These are phyloP conservation scores for Candida piceae DNA, from an alignment of 805 yeast species.

Conservation along the genomic window DNA sequence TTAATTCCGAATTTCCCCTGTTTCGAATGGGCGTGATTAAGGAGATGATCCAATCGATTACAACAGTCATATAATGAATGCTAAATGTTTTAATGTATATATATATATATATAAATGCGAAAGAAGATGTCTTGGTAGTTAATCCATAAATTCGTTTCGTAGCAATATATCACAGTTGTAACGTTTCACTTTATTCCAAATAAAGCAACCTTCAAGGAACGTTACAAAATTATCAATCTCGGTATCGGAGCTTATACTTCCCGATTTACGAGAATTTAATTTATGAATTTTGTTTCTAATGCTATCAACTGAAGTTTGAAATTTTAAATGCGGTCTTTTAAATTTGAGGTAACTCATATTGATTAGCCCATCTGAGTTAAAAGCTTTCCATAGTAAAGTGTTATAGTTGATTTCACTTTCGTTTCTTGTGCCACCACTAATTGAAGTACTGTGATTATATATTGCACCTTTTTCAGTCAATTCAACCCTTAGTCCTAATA, in stretches of 20 bases:
- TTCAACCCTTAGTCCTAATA: constrained; percentile 36
- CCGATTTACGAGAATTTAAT: too few species aligned
- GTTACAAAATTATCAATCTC: constrained; percentile 19
- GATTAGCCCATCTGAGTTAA: constrained; percentile 27
- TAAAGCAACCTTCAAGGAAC: constrained; percentile 27
- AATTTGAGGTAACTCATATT: constrained; percentile 14
- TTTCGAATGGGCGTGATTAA: too few species aligned
- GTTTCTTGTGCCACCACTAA: neutral
- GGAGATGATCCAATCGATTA: too few species aligned
- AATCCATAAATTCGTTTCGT: neutral
- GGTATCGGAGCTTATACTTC: too few species aligned
- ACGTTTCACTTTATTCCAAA: constrained; percentile 34
- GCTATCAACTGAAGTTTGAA: constrained; percentile 16
- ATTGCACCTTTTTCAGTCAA: constrained; percentile 34
- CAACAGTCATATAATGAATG: too few species aligned
- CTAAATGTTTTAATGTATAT: too few species aligned
- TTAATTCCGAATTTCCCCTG: too few species aligned
- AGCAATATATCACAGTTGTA: constrained; percentile 25
- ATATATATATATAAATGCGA: too few species aligned
- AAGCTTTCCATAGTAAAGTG: constrained; percentile 35
- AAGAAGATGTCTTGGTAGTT: too few species aligned
- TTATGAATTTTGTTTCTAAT: constrained; percentile 12
- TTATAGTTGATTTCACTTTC: constrained; percentile 13
- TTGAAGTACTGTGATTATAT: constrained; percentile 13
- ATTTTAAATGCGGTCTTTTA: constrained; percentile 14